Conservation (phyloP, 305 asterid species). For the Fraxinus sp. region DNA sequence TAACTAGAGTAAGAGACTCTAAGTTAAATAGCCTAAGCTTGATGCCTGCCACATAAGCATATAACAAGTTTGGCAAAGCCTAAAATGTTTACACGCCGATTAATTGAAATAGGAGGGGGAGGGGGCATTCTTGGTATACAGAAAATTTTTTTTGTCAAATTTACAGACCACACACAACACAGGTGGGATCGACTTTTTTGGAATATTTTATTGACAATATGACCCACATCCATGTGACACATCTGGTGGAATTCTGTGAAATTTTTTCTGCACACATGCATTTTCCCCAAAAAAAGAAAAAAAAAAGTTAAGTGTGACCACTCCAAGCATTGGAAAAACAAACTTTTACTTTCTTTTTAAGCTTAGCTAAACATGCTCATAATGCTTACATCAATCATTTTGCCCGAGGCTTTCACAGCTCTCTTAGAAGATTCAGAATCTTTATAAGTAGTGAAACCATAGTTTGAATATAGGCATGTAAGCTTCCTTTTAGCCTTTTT, state of each 20-base stretch:
- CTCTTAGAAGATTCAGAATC: conserved; percentile 69
- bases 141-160: too few relatives aligned
- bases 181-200: too few relatives aligned
- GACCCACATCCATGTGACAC: too few relatives aligned
- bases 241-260: too few relatives aligned
- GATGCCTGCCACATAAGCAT: not conserved
- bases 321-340: not conserved
- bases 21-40: not conserved
- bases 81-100: not conserved
- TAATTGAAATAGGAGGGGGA: too few relatives aligned
- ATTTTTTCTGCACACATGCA: too few relatives aligned
- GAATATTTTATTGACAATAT: too few relatives aligned
- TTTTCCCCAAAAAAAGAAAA: too few relatives aligned
- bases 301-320: not conserved
- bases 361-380: not conserved
- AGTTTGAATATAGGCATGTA: too few relatives aligned
- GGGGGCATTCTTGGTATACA: too few relatives aligned
- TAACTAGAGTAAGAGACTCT: not conserved
- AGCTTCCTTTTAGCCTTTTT: too few relatives aligned
- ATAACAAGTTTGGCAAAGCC: not conserved
- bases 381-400: conserved; percentile 72
- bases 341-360: not conserved
- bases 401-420: conserved; percentile 69
- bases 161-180: too few relatives aligned
- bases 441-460: conserved; percentile 70